A percentile compares a stretch with the other conserved stretches of the same genome.
phyloP scores from a whole-genome alignment of 371 early-diverging fungal genomes.

The Chytridium lagenaria region DNA sequence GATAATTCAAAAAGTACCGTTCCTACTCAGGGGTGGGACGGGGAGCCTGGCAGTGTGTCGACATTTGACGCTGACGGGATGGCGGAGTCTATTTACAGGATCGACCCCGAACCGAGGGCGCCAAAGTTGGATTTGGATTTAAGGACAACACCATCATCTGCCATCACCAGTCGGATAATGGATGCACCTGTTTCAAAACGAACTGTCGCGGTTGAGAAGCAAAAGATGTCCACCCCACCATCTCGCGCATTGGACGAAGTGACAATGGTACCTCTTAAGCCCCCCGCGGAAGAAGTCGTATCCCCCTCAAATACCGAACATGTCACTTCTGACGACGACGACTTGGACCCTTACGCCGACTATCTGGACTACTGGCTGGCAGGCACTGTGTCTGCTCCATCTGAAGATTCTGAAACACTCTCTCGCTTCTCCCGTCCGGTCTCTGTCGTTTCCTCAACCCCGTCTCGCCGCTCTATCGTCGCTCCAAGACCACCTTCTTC shows the following conservation, averaged over 20 bases:
- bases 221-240: too few species aligned
- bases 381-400: not conserved
- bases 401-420: not conserved
- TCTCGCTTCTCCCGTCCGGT: not conserved
- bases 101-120: too few species aligned
- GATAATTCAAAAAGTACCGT: too few species aligned
- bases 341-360: not conserved
- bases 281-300: not conserved
- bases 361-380: slow-evolving; percentile 23
- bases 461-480: not conserved
- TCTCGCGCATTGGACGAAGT: not conserved
- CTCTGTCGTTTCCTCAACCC: slow-evolving; percentile 7
- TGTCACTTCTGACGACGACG: not conserved
- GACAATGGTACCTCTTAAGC: not conserved
- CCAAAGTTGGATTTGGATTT: too few species aligned
- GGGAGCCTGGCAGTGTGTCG: too few species aligned
- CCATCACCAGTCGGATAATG: too few species aligned
- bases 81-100: too few species aligned
- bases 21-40: too few species aligned
- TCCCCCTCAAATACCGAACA: not conserved
- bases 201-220: too few species aligned
- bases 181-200: too few species aligned
- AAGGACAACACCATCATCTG: too few species aligned
- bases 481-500: slow-evolving; percentile 8
- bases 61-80: too few species aligned